Base-by-base conservation (phyloP, 805 yeast species). In the Barnettozyma populi region DNA sequence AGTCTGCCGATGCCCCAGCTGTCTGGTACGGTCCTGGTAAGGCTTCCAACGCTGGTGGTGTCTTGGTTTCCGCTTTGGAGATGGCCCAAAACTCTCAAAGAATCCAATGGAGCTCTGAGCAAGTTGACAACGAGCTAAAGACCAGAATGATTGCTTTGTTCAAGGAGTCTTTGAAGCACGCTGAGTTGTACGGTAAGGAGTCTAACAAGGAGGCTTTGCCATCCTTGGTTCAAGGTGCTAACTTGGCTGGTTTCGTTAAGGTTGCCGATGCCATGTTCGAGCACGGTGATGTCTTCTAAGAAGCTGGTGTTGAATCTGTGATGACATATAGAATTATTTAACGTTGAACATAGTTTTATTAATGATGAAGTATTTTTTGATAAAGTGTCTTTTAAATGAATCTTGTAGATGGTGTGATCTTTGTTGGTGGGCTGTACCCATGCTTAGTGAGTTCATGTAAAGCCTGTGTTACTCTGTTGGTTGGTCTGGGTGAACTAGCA, bases 41-140 rank as follows among this genome's bases (percentile, higher is more conserved):
- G 82, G 97, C 97, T 61, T 92, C 97, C 65, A 92, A 92, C 83
- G 86, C 95, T 76, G 99, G 98, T 76, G 99, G 99, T 83, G 99
- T 92, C 62, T 96, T 97, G 50, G 97, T 90, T 50, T 89, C 97
- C 51, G 98, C 97, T 67, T 80, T 92, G 59, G 99, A 92, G 79
- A 94, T 92, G 99, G 97, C 98, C 57, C 99, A 92, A 78, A 94
- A 92, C 87, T 88, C 97, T 50, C 95, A 86, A 69, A 86, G 97
- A 78, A 80, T 82, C 57, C 71, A 74, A 58, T 94, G 98, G 97
- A 79, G 96, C 55, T 62, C 82, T 51, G 97, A 90, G 77, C 89
- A 88, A 75, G 98, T 92, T 61, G 98, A 92, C 72, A 68, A 71
- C 54, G 90, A 87, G 73, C 82, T 92, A 68, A 89, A 90, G 83